Conservation (phyloP, 108 stramenopile genomes). For the Aurantiochytrium sp. region DNA sequence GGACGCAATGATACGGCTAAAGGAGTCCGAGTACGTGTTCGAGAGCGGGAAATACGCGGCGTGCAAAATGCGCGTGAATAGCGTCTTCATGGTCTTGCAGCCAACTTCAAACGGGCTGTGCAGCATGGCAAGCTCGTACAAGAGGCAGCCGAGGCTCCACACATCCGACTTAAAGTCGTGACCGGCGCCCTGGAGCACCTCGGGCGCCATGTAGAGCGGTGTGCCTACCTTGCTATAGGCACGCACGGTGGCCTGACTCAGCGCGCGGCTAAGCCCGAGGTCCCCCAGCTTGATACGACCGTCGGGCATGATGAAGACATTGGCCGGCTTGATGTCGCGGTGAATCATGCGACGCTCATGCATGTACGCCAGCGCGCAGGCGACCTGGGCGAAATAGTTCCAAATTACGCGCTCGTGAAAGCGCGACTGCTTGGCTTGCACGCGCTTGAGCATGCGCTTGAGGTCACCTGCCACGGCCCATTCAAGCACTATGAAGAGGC, state of each 20-base stretch:
- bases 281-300: conserved; percentile 45
- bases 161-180: conserved; percentile 42
- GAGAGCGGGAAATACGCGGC: conserved; percentile 11
- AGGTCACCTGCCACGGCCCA: conserved; percentile 60
- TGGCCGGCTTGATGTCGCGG: conserved; percentile 58
- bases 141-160: conserved; percentile 45
- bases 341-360: conserved; percentile 57
- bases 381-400: conserved; percentile 50
- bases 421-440: not conserved
- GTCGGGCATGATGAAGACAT: conserved; percentile 48
- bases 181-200: conserved; percentile 29
- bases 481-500: conserved; percentile 55
- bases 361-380: conserved; percentile 50
- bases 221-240: conserved; percentile 45
- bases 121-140: conserved; percentile 44
- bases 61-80: not conserved
- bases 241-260: conserved; percentile 26
- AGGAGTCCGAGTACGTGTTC: not conserved
- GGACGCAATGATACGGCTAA: not conserved
- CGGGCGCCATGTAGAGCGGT: conserved; percentile 56
- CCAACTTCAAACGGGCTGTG: conserved; percentile 38
- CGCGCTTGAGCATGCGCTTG: conserved; percentile 40
- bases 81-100: conserved; percentile 32
- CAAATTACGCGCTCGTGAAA: conserved; percentile 50
- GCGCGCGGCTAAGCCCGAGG: conserved; percentile 42